Evolutionary conservation across 805 yeast genomes (phyloP).

Genomic region (Peterozyma xylosa): DNA sequence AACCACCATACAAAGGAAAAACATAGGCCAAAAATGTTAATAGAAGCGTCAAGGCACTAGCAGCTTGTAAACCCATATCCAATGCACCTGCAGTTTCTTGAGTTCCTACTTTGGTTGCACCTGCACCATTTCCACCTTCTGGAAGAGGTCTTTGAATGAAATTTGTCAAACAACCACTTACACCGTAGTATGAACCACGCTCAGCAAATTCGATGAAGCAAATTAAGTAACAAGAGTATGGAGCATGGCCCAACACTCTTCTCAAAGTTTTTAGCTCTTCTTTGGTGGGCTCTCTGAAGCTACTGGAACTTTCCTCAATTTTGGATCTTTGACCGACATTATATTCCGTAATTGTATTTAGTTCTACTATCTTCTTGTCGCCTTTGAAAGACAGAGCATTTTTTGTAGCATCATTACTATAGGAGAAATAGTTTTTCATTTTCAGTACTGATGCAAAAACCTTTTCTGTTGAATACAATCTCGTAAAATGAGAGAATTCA

Average conservation of each 20-base stretch:
- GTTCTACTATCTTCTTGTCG: constrained; percentile 3
- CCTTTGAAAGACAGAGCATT: background rate
- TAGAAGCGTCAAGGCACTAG: constrained; percentile 39
- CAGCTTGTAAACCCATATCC: constrained; percentile 33
- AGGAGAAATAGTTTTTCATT: background rate
- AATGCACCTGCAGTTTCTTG: constrained; percentile 42
- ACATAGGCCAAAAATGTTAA: constrained; percentile 42
- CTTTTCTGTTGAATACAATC: too few species aligned
- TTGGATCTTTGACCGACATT: constrained; percentile 13
- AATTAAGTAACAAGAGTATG: constrained; percentile 41
- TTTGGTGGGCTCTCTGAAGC: constrained; percentile 16
- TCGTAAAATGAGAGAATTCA: too few species aligned
- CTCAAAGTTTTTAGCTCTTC: constrained; percentile 25
- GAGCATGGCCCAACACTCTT: constrained; percentile 37
- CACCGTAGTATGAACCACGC: constrained; percentile 47
- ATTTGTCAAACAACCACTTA: constrained; percentile 34
- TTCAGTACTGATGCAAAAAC: background rate
- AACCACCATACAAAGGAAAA: constrained; percentile 46
- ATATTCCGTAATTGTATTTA: too few species aligned
- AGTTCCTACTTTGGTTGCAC: constrained; percentile 27
- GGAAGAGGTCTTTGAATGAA: constrained; percentile 48
- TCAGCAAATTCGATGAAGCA: constrained; percentile 45
- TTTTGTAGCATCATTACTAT: background rate
- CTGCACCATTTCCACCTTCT: constrained; percentile 37
- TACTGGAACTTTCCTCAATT: constrained; percentile 22